These are phyloP conservation scores for Metarhizium brunneum DNA, from an alignment of 2,329 filamentous ascomycete species.

Conservation along the genomic window DNA sequence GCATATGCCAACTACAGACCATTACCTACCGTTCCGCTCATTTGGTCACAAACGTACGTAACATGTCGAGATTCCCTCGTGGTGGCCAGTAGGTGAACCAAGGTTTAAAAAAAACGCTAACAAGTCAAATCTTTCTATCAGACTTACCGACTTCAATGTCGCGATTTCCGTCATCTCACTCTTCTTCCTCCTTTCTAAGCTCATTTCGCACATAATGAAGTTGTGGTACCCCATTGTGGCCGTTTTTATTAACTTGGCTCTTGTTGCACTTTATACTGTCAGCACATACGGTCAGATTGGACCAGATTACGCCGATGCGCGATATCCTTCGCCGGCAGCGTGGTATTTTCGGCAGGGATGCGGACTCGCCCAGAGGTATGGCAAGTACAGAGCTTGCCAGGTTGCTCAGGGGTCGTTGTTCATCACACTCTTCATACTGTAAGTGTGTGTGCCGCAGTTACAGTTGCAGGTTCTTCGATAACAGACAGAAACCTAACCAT, in stretches of 20 bases:
- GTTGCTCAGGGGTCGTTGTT: constrained; percentile 61
- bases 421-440: constrained; percentile 59
- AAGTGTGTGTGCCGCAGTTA: constrained; percentile 24
- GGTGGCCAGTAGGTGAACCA: background rate
- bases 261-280: constrained; percentile 54
- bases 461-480: too few relatives aligned
- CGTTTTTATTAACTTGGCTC: constrained; percentile 43
- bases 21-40: constrained; percentile 52
- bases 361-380: constrained; percentile 44
- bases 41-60: constrained; percentile 66
- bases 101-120: background rate
- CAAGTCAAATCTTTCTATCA: constrained; percentile 20
- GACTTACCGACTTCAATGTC: constrained; percentile 67
- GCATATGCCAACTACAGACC: constrained; percentile 63
- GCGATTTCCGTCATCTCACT: constrained; percentile 67
- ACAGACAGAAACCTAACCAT: background rate
- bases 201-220: constrained; percentile 60
- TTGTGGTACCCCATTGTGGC: constrained; percentile 60
- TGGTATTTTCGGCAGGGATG: constrained; percentile 73
- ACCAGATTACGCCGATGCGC: constrained; percentile 60
- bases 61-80: background rate
- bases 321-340: constrained; percentile 50
- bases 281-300: constrained; percentile 64
- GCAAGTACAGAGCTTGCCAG: constrained; percentile 49
- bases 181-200: constrained; percentile 66